These are phyloP conservation scores for Tylopilus sp. DNA, from an alignment of 768 basidiomycete genomes.

Conservation along the genomic window DNA sequence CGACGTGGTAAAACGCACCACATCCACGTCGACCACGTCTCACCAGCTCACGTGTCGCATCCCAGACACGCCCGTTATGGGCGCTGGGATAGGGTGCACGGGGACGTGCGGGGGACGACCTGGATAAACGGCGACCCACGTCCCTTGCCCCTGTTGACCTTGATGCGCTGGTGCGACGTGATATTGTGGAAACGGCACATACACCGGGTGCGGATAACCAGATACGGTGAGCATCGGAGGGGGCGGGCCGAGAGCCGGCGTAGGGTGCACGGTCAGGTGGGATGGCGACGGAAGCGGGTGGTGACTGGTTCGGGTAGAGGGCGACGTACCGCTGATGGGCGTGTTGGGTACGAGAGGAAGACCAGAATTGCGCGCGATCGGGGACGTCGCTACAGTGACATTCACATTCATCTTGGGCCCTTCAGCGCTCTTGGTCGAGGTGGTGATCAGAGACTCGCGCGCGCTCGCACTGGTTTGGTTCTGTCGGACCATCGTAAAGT, in stretches of 20 bases:
- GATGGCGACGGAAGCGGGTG: slow-evolving; percentile 13
- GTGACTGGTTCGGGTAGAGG: background rate
- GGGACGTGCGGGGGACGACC: slow-evolving; percentile 14
- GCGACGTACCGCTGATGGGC: slow-evolving; percentile 1
- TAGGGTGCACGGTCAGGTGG: slow-evolving; percentile 7
- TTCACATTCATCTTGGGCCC: slow-evolving; percentile 10
- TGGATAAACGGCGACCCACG: slow-evolving; percentile 26
- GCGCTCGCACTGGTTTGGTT: background rate
- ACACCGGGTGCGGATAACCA: slow-evolving; percentile 19
- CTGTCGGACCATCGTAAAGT: background rate
- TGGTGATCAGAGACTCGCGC: background rate
- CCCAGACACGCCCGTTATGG: slow-evolving; percentile 22
- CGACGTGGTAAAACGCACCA: background rate
- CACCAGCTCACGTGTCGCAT: slow-evolving; percentile 28
- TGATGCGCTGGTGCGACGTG: slow-evolving; percentile 13
- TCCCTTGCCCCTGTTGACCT: slow-evolving; percentile 12
- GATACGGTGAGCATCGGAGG: slow-evolving; percentile 17
- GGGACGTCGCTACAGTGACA: background rate
- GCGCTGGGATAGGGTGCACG: slow-evolving; percentile 15
- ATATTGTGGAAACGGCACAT: slow-evolving; percentile 23
- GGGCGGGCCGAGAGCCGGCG: slow-evolving; percentile 5
- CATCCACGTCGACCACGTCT: slow-evolving; percentile 8
- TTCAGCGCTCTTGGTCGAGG: background rate
- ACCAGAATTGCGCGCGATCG: background rate
- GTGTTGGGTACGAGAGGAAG: background rate